Evolutionary conservation across 2,329 filamentous ascomycete genomes (phyloP), one percentile per base, ranked within the genome.

Genomic region (Neopestalotiopsis rosae): DNA sequence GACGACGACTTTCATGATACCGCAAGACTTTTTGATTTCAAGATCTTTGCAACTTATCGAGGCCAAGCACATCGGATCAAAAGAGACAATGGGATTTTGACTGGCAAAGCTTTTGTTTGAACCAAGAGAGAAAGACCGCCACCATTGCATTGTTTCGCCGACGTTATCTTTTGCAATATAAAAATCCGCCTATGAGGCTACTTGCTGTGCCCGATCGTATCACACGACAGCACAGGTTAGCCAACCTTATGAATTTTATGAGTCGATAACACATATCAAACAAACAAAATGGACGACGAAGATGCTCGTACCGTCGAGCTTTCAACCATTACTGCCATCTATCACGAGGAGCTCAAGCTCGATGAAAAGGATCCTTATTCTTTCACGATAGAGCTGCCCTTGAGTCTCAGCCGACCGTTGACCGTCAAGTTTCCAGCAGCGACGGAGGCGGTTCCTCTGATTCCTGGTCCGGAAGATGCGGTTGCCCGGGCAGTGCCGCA

Each of bases 321-420:
- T 67, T 86, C 84, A 74, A 86, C 89, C 14, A 84, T 92, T 68
- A 81, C 84, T 68, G 88, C 89, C 71, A 92, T 92, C 74, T 92
- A 87, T 72, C 90, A 90, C n/a, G 90, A 70, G 12, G 69, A 92
- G 78, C 86, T 92, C 14, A 82, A 82, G 38, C 76, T 83, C 24
- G 77, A 82, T 61, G 75, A 81, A 6, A 73, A 83, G 40, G 80
- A 84, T 69, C 76, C 76, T n/a, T 85, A 85, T 73, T 81, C 81
- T 7, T 86, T 90, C 75, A 81, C 82, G 58, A 84, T 91, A 68
- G 86, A 89, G 59, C 78, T 91, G 20, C 87, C 88, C 3, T 86
- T 91, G 56, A 84, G 85, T 71, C 86, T 89, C 12, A 80, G 79
- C 42, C 81, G 84, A 57, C 83, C 88, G 10, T 82, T 91, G 67